Evolutionary conservation across 345 rosid genomes (phyloP), one percentile per base, ranked within the genome.

Genomic region (Murraya paniculata): DNA sequence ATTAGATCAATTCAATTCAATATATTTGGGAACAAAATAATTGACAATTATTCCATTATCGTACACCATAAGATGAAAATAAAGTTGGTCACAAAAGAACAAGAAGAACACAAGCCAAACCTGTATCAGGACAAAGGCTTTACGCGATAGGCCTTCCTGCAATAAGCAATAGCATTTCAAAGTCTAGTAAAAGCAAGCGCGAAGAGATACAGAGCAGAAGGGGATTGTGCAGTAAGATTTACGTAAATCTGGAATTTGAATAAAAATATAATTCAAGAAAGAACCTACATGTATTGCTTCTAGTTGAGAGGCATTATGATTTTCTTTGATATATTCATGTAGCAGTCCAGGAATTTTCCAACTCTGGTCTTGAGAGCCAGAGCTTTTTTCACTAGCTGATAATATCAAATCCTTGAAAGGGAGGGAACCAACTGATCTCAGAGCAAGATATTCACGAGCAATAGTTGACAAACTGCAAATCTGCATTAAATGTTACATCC

Each of bases 331-430:
- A 86, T 81, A 84, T 48, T 90, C 93, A 78, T 85, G 81, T 76
- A 93, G 86, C 61, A 89, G 81, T 81, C 80, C 85, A 78, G 99
- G 93, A 83, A 96, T 88, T 85, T 85, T 90, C 99, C 98, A 95
- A 28, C 93, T 80, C 78, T 87, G 91, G 79, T 89, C 87, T 84
- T 85, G 86, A 67, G 83, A 89, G 64, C 84, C 82, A 74, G 88
- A 84, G 77, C 77, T 83, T 80, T 81, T 84, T 72, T 87, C 93
- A 13, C 83, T 71, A 64, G 92, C 97, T 24, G 81, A 83, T 55
- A 95, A 75, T 79, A 95, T 92, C 80, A 94, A 88, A 88, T 93
- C 93, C 91, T 86, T 95, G 90, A 95, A 95, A 66, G 99, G 97
- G 53, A 95, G 97, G 45, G 92, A 89, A 70, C 90, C 82, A 67